Base-by-base conservation (phyloP, 768 basidiomycete genomes). In the Boletus pseudopeckii region DNA sequence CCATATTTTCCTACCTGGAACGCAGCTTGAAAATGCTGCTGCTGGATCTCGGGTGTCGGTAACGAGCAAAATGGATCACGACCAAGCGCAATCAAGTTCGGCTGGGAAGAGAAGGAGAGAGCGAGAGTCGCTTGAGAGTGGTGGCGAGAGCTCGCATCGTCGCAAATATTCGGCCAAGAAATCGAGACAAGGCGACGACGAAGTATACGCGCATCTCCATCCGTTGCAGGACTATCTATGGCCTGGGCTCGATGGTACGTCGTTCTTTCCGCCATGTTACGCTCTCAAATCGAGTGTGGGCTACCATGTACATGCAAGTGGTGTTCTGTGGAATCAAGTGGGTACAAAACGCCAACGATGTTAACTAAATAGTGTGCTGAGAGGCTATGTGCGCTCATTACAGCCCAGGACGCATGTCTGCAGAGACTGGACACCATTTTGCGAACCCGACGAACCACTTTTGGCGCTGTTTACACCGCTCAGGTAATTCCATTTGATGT, bases 261-360 rank as follows among this genome's bases (percentile, higher is more conserved):
- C 36, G 18, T 44, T n/a, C 22, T 34, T 60, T 40, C 49, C 36
- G 0, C 7, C 20, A 4, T 20, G 9, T 18, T 43, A 38, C 17
- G 18, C 20, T 18, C 51, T 48, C 17, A 39, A 20, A 38, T 43
- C 6, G 15, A 53, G 4, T 42, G 24, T 46, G 41, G 6, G 22
- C 3, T n/a, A 30, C 17, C 15, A 26, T 30, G 17, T 45, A 22
- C 9, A 26, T 30, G 17, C 47, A 26, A 92, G 90, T 92, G 22
- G 59, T 92, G 14, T 91, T 93, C 59, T 92, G 89, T 62, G 91
- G 92, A 8, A 90, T 93, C 45, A 94, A 92, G 90, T 90, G 57
- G 50, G 77, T 57, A 15, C 45, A 17, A 11, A n/a, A 7, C 15
- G 22, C 17, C 2, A 9, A 10, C 6, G 4, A 44, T 33, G 7